Base-by-base conservation (phyloP, 2,329 filamentous ascomycete genomes). In the Sclerotiophoma versabilis region DNA sequence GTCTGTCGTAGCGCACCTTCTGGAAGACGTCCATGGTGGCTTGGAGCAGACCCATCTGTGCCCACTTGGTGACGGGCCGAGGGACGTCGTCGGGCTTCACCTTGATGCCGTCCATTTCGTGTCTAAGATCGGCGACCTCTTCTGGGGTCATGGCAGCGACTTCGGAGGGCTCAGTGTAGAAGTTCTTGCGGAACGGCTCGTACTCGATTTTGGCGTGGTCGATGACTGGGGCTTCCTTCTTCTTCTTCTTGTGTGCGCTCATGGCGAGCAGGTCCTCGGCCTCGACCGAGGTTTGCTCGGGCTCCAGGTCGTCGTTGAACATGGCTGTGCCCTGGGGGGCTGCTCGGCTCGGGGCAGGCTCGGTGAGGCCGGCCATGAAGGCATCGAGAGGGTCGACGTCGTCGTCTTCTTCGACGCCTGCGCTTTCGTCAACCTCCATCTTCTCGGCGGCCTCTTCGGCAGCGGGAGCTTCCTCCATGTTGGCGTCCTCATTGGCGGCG, bases 31-130 rank as follows among this genome's bases (percentile, higher is more conserved):
- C 92, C 49, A 97, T 79, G 6, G 92, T 93, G 67, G 93, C 91
- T 25, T 91, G 86, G 14, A 92, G 92, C 43, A 97, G 83, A 39
- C 95, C 95, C 72, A 93, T 96, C 69, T 98, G 93, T 0, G 93
- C 93, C 91, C 93, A 99, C 75, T 96, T 97, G 68, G 92, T 89
- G 9, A 99, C 93, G 4, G 95, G 95, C 68, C 93, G 96, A 1
- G 95, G 95, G 4, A 96, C 87, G 66, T 96, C 86, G 62, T 92
- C 87, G 57, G 70, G 68, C 49, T 70, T 73, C 38, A 98, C 91
- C 73, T 96, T 97, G 77, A 99, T 98, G 41, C 92, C 93, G 72
- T 98, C 95, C 25, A 99, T 81, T 73, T 98, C 92, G 54, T 93
- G 79, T 41, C 95, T 87, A 49, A 99, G 76, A 62, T 90, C 90